phyloP scores from a whole-genome alignment of 768 basidiomycete genomes.

The Russula sp. region DNA sequence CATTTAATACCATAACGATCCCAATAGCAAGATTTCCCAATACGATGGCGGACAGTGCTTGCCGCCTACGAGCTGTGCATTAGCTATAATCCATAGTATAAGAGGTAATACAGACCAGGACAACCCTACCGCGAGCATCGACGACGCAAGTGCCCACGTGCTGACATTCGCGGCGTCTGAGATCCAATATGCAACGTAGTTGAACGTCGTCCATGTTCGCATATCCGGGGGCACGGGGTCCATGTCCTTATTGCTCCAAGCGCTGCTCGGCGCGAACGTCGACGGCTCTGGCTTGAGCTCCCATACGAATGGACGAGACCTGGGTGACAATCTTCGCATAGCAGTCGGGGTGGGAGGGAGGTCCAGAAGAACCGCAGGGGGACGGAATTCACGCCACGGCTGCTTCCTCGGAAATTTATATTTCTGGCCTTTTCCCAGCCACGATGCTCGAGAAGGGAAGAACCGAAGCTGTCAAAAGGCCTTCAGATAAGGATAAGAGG shows the following conservation, averaged over 20 bases:
- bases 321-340: not conserved
- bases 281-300: constrained; percentile 44
- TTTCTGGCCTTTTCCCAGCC: not conserved
- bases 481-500: not conserved
- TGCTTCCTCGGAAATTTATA: not conserved
- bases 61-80: constrained; percentile 37
- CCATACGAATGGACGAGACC: constrained; percentile 34
- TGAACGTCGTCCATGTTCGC: constrained; percentile 62
- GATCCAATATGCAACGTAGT: constrained; percentile 58
- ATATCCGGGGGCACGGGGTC: constrained; percentile 57
- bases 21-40: constrained; percentile 68
- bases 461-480: not conserved
- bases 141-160: constrained; percentile 55
- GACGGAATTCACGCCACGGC: too few species aligned
- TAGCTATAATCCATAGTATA: not conserved
- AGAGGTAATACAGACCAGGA: constrained; percentile 43
- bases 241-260: constrained; percentile 72
- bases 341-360: not conserved
- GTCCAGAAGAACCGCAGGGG: not conserved
- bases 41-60: constrained; percentile 62
- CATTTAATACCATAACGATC: constrained; percentile 68
- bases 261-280: constrained; percentile 48
- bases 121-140: constrained; percentile 68
- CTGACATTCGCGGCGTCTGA: constrained; percentile 27
- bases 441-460: not conserved